Conservation (phyloP, 140 eudicot genomes). For the Senecio squalidus region DNA sequence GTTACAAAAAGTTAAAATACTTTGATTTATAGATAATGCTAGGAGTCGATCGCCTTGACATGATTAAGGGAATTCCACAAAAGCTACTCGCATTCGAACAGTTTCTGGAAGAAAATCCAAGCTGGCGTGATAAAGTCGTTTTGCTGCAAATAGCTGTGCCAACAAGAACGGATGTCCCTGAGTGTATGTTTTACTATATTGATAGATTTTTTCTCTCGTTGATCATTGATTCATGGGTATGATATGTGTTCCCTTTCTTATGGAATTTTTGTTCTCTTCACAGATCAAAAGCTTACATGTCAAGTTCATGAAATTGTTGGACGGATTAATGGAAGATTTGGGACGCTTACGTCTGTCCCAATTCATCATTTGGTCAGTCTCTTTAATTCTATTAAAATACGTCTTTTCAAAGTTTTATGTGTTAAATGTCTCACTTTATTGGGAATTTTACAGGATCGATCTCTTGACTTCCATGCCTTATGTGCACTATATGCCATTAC, state of each 20-base stretch:
- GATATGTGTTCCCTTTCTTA: too few relatives aligned
- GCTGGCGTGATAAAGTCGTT: conserved; percentile 78
- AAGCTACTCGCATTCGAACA: conserved; percentile 86
- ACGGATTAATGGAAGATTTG: conserved; percentile 88
- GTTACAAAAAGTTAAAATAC: background rate
- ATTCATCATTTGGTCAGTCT: conserved; percentile 70
- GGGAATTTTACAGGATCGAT: conserved; percentile 55
- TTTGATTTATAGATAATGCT: conserved; percentile 51
- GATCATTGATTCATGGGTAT: background rate
- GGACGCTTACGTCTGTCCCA: conserved; percentile 76
- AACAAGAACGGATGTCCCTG: conserved; percentile 82
- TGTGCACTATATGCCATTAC: conserved; percentile 86
- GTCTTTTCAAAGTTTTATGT: background rate
- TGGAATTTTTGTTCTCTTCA: conserved; percentile 17
- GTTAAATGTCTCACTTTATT: conserved; percentile 6
- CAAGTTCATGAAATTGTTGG: conserved; percentile 97
- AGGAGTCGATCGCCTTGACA: conserved; percentile 92
- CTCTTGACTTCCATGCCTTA: conserved; percentile 72
- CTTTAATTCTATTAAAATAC: conserved; percentile 2
- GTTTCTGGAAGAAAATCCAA: conserved; percentile 81
- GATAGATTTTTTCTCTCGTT: background rate
- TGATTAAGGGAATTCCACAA: conserved; percentile 94
- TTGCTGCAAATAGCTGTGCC: conserved; percentile 87
- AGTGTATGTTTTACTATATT: conserved; percentile 51
- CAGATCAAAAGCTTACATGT: conserved; percentile 88